phyloP scores from a whole-genome alignment of 257 asterid species.

The Przewalskia tangutica region DNA sequence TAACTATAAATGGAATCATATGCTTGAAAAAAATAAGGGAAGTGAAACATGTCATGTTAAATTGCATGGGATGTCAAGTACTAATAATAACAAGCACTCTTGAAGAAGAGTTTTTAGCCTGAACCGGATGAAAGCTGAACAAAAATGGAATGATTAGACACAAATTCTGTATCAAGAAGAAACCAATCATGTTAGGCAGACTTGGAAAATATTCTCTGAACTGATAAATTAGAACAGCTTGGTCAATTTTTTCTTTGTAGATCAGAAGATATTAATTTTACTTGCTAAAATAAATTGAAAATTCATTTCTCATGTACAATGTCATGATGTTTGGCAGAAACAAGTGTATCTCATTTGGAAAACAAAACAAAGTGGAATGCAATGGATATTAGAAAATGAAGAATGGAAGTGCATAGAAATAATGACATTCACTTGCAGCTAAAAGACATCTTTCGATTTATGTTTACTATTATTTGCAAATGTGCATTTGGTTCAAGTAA shows the following conservation, averaged over 20 bases:
- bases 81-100: background rate
- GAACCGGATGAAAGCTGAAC: background rate
- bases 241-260: background rate
- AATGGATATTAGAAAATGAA: background rate
- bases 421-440: background rate
- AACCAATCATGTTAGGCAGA: no score
- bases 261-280: background rate
- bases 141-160: background rate
- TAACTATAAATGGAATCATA: background rate
- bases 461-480: background rate
- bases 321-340: background rate
- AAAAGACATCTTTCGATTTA: no score
- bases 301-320: constrained; percentile 16
- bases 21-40: background rate
- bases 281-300: background rate
- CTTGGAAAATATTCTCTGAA: background rate
- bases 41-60: constrained; percentile 19
- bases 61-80: constrained; percentile 25
- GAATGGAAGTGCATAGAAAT: background rate
- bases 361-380: background rate
- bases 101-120: background rate
- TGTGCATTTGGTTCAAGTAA: background rate
- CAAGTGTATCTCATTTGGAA: background rate
- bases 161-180: background rate
- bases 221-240: background rate